A percentile compares a stretch with the other conserved stretches of the same genome.
Evolutionary conservation across 139 green algal genomes (phyloP).

Genomic region (Picochlorum sp.): DNA sequence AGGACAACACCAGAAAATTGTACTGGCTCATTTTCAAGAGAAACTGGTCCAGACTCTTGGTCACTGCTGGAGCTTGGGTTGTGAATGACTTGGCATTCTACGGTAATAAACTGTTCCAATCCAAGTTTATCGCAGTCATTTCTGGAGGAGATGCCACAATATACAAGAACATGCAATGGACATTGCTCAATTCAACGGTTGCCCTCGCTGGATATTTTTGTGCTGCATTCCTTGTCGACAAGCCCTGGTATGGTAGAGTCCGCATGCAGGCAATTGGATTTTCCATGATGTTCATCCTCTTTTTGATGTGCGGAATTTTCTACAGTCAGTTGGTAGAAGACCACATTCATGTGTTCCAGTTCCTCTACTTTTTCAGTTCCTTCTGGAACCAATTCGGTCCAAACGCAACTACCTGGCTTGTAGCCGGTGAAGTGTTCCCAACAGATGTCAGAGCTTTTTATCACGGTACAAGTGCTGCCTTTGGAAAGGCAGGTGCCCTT

Average conservation of each 20-base stretch:
- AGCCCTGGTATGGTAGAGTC: constrained; percentile 38
- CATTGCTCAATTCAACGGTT: constrained; percentile 56
- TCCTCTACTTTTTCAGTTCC: constrained; percentile 66
- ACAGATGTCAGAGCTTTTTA: constrained; percentile 51
- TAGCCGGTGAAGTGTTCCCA: constrained; percentile 58
- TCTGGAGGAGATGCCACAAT: constrained; percentile 23
- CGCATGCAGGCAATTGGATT: constrained; percentile 52
- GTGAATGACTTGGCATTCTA: constrained; percentile 56
- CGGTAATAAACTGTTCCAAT: constrained; percentile 69
- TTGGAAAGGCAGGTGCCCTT: constrained; percentile 49
- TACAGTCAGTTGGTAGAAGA: constrained; percentile 34
- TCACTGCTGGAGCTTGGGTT: constrained; percentile 33
- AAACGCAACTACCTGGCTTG: constrained; percentile 42
- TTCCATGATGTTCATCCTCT: constrained; percentile 45
- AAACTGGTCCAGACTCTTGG: constrained; percentile 28
- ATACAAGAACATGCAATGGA: constrained; percentile 52
- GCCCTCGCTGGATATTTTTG: constrained; percentile 56
- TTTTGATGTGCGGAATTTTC: constrained; percentile 41
- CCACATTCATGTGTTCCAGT: constrained; percentile 42
- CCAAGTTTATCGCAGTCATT: constrained; percentile 43
- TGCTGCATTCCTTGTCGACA: constrained; percentile 52
- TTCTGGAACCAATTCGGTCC: constrained; percentile 72
- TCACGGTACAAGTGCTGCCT: constrained; percentile 47
- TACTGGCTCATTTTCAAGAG: constrained; percentile 15
- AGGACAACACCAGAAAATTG: constrained; percentile 8